phyloP scores from a whole-genome alignment of 2,329 filamentous ascomycete genomes.

The Arachnomyces sp. region DNA sequence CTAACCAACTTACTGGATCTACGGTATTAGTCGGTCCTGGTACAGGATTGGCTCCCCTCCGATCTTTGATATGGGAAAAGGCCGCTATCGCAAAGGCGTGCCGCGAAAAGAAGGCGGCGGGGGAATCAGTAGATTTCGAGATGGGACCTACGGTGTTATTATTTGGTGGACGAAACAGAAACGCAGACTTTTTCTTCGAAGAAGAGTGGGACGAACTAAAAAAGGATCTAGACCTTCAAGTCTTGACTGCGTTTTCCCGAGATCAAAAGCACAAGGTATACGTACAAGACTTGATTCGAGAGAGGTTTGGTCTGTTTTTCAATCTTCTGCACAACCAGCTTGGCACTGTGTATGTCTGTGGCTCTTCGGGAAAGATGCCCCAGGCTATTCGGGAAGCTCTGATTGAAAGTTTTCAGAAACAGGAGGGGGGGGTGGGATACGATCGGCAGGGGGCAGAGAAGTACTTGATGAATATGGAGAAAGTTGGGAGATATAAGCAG shows the following conservation, averaged over 20 bases:
- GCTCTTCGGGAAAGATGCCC: slow-evolving; percentile 63
- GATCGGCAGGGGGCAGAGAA: slow-evolving; percentile 46
- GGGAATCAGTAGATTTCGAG: slow-evolving; percentile 16
- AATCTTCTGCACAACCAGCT: slow-evolving; percentile 43
- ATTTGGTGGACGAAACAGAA: slow-evolving; percentile 72
- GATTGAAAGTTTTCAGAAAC: slow-evolving; percentile 50
- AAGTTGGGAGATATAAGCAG: slow-evolving; percentile 55
- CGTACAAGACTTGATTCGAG: slow-evolving; percentile 57
- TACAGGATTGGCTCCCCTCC: slow-evolving; percentile 79
- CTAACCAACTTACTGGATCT: slow-evolving; percentile 45
- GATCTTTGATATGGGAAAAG: slow-evolving; percentile 74
- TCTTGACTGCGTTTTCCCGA: slow-evolving; percentile 62
- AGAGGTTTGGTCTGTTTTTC: slow-evolving; percentile 44
- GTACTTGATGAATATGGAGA: slow-evolving; percentile 53
- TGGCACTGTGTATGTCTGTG: slow-evolving; percentile 47
- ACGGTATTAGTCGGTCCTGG: slow-evolving; percentile 75
- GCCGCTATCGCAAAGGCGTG: slow-evolving; percentile 28
- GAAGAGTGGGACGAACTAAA: slow-evolving; percentile 60
- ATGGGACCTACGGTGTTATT: slow-evolving; percentile 56
- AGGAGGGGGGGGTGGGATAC: slow-evolving; percentile 38
- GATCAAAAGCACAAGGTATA: slow-evolving; percentile 60
- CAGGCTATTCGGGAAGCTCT: slow-evolving; percentile 60
- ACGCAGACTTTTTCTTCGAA: slow-evolving; percentile 73
- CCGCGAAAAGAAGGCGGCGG: slow-evolving; percentile 18
- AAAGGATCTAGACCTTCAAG: slow-evolving; percentile 39